These are phyloP conservation scores for Sordariomycetes sp. DNA, from an alignment of 2,329 filamentous ascomycete genomes.

Conservation along the genomic window DNA sequence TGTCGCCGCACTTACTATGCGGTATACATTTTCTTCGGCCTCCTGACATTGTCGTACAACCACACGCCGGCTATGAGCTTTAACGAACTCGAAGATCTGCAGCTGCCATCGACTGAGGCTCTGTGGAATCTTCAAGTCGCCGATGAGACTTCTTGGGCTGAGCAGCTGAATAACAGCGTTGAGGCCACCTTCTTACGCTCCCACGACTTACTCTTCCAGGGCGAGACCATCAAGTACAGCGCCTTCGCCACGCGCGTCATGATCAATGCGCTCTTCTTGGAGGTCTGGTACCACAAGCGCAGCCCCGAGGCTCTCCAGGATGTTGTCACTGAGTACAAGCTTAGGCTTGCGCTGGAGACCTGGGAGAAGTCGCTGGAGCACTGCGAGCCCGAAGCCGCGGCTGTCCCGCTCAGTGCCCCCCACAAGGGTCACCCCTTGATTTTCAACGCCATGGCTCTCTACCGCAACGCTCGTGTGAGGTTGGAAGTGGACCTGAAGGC, in stretches of 20 bases:
- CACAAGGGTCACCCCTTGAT: conserved; percentile 94
- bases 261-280: conserved; percentile 97
- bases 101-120: conserved; percentile 86
- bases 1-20: conserved; percentile 96
- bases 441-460: conserved; percentile 97
- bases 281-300: conserved; percentile 98
- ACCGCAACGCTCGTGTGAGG: conserved; percentile 84
- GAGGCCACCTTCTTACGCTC: conserved; percentile 86
- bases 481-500: conserved; percentile 93
- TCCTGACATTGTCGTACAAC: conserved; percentile 92
- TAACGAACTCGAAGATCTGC: conserved; percentile 91
- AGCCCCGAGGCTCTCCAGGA: conserved; percentile 96
- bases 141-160: conserved; percentile 78
- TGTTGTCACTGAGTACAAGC: conserved; percentile 96
- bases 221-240: conserved; percentile 83
- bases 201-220: conserved; percentile 92
- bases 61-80: conserved; percentile 97
- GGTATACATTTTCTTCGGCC: conserved; percentile 97
- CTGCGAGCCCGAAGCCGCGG: conserved; percentile 82
- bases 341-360: conserved; percentile 90
- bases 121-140: conserved; percentile 80
- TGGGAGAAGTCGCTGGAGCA: conserved; percentile 95
- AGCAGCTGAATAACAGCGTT: conserved; percentile 61
- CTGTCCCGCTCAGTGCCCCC: conserved; percentile 83
- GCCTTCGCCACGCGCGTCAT: conserved; percentile 95